Base-by-base conservation (phyloP, 768 basidiomycete species). In the Hortiboletus flavorubellus region DNA sequence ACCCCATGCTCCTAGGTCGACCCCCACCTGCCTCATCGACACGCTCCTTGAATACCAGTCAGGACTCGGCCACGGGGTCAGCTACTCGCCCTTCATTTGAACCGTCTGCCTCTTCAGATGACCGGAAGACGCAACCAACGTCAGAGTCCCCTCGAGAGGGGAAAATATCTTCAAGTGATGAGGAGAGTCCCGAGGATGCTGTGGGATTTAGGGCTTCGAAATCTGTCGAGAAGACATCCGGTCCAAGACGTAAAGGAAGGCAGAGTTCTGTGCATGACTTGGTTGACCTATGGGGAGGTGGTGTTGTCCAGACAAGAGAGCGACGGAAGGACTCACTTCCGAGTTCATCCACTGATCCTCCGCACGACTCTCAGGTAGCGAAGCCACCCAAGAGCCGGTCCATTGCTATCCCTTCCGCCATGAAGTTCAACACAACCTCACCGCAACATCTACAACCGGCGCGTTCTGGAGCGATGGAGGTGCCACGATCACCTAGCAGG, bases 241-340 rank as follows among this genome's bases (percentile, higher is more conserved):
- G 64, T 55, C 62, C 69, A 49, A 71, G 68, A 48, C 65, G 71
- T 40, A 78, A 70, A 61, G 76, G 80, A 39, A 74, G 90, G 59
- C 89, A 92, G 74, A 86, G 83, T 63, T 92, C 91, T 12, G 89
- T 92, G 23, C 89, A 93, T 63, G 87, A 93, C 64, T 67, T 92
- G 52, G 87, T 92, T 30, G 87, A 88, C 66, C 68, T 92, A 30
- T 91, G 86, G 77, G 88, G 88, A 40, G 87, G 87, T 8, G 76
- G 78, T 14, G 56, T 75, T 55, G 59, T 62, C 46, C 73, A 68
- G 58, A 66, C 65, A 23, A 80, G 77, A 61, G 79, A 82, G 59
- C 79, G 75, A 58, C 73, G 70, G 33, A 68, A 66, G 54, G 64
- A 71, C 55, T 45, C 42, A 18, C 21, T 46, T 18, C 49, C 59